phyloP scores from a whole-genome alignment of 306 rosid genomes.

The Fragaria iinumae region DNA sequence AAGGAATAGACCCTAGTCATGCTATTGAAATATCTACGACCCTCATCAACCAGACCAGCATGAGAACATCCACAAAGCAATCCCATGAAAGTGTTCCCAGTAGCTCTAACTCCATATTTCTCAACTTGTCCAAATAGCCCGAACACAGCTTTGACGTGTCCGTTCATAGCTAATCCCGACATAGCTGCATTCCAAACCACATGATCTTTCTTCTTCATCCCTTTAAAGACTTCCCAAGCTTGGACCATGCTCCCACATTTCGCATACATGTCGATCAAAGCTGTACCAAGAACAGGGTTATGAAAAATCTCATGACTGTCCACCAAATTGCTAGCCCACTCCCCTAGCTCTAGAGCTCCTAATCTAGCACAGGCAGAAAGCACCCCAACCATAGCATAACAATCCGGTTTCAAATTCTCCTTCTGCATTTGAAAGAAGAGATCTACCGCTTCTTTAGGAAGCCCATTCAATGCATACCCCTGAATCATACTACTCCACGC shows the following conservation, averaged over 20 bases:
- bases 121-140: slow-evolving; percentile 61
- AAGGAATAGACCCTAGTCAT: slow-evolving; percentile 44
- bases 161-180: slow-evolving; percentile 65
- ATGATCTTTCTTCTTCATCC: slow-evolving; percentile 53
- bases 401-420: slow-evolving; percentile 55
- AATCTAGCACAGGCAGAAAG: slow-evolving; percentile 66
- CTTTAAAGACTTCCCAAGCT: slow-evolving; percentile 54
- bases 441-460: slow-evolving; percentile 52
- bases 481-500: slow-evolving; percentile 76
- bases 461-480: slow-evolving; percentile 59
- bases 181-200: slow-evolving; percentile 65
- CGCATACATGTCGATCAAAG: slow-evolving; percentile 69
- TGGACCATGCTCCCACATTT: slow-evolving; percentile 64
- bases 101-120: slow-evolving; percentile 53
- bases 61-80: slow-evolving; percentile 75
- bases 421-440: slow-evolving; percentile 61
- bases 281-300: slow-evolving; percentile 63
- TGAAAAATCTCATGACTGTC: slow-evolving; percentile 43
- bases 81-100: slow-evolving; percentile 63
- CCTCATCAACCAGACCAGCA: slow-evolving; percentile 68
- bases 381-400: slow-evolving; percentile 65
- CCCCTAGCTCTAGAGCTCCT: slow-evolving; percentile 63
- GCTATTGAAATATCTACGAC: slow-evolving; percentile 52
- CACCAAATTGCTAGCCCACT: slow-evolving; percentile 55
- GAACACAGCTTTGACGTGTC: slow-evolving; percentile 56